Base-by-base conservation (phyloP, 139 green algal species). In the Desmodesmus armatus region DNA sequence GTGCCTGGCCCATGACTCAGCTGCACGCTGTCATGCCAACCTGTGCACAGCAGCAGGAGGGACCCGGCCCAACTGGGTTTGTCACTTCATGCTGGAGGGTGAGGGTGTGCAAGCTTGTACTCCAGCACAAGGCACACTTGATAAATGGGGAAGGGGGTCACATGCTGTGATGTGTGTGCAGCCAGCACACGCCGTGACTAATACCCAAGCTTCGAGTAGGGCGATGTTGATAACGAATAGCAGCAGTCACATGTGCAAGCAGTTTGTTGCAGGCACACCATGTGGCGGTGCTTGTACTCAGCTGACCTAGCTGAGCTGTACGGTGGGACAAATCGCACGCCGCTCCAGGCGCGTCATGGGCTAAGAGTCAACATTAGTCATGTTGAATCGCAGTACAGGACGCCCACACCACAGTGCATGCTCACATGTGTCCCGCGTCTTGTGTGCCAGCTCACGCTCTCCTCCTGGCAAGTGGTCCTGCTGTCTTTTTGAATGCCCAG, bases 21-120 rank as follows among this genome's bases (percentile, higher is more conserved):
- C 49, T 86, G 80, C n/a, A 86, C 80, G 35, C 67, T 80, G 53
- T 86, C 80, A 4, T 62, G 44, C 80, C 80, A 86, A 47, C 80
- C 80, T 86, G 53, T 53, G 51, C 11, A 29, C 33, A 49, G n/a
- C 11, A 55, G 21, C 25, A 51, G 33, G 19, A 55, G n/a, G n/a
- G n/a, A n/a, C n/a, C 15, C 6, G 6, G 67, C 15, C 15, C 6
- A 11, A 6, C 67, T 43, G 21, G 31, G 47, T 23, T 31, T 6
- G 15, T 23, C 29, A 21, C 6, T 31, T 6, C 43, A 5, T 49
- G 67, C 25, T 11, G 6, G 23, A 31, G 23, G 37, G 11, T 23
- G 7, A 49, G 15, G 25, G 27, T 15, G 31, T 5, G 67, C 19
- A 77, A n/a, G n/a, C n/a, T n/a, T n/a, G n/a, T n/a, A n/a, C n/a